Conservation (phyloP, 441 rosid species). For the Eutrema salsugineum region DNA sequence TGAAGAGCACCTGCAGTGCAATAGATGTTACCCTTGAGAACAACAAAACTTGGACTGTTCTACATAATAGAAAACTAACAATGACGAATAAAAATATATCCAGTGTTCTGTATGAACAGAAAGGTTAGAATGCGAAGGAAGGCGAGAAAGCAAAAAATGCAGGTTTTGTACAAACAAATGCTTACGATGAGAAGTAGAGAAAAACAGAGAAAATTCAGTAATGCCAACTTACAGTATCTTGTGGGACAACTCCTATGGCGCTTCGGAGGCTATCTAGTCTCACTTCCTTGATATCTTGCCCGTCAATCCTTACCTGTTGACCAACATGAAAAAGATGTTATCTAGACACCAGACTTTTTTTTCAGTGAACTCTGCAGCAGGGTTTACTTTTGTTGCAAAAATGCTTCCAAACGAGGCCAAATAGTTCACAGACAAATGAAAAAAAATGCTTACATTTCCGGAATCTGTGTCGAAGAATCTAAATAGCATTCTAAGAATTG, state of each 20-base stretch:
- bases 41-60: conserved; percentile 25
- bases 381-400: conserved; percentile 12
- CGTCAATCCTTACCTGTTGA: conserved; percentile 75
- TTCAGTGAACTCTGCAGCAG: background rate
- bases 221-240: conserved; percentile 78
- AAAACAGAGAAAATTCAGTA: background rate
- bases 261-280: conserved; percentile 72
- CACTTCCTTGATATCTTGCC: conserved; percentile 83
- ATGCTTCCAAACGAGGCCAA: conserved; percentile 1
- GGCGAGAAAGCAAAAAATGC: background rate
- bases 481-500: conserved; percentile 86
- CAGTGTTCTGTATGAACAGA: background rate
- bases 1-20: conserved; percentile 81
- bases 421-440: conserved; percentile 6
- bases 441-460: conserved; percentile 61
- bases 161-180: conserved; percentile 2
- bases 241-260: conserved; percentile 93
- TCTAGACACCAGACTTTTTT: conserved; percentile 5
- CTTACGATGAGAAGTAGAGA: background rate
- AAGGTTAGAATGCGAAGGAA: background rate
- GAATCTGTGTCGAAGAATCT: conserved; percentile 75
- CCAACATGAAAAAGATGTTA: background rate
- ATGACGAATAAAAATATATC: background rate
- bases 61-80: background rate
- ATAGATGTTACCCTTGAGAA: conserved; percentile 22